Base-by-base conservation (phyloP, 345 rosid genomes). In the Gossypium sturtianum region DNA sequence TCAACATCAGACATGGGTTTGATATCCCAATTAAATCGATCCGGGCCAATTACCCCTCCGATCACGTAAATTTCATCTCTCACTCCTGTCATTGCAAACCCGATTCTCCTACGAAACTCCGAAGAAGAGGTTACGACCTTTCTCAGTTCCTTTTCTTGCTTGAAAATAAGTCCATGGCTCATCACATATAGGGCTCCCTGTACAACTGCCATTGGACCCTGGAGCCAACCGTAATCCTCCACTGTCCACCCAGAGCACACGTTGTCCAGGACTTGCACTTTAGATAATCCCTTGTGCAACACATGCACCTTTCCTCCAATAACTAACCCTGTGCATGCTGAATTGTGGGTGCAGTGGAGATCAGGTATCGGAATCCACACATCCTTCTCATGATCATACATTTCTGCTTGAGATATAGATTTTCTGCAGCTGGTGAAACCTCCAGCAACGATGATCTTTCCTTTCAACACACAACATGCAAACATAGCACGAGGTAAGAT, bases 401-500 rank as follows among this genome's bases (percentile, higher is more conserved):
- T 86, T 84, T 95, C 99, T 3, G 94, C 99, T 79, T 85, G 90
- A 58, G 97, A 95, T 44, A 95, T 90, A 38, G 98, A 92, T 76
- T 90, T 92, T 22, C 93, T 84, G 78, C 98, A 90, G 78, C 86
- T 89, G 22, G 99, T 95, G 76, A 95, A 92, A 12, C 98, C 99
- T 2, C 99, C 99, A 0, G 99, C 97, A 27, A 91, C 97, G 2
- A 95, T 79, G 73, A 95, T 90, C 79, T 90, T 92, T 71, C 97
- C 99, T 23, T 95, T 85, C 78, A 95, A 82, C 54, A 84, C 84
- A 7, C 95, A 91, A 54, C 99, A 95, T 0, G 99, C 98, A 81
- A 95, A 95, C 99, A 93, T 95, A 25, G 98, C 90, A 52, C 98
- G 94, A 12, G 99, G 91, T 12, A 95, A 95, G 20, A 89, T 90